Evolutionary conservation across 1,284 basidiomycete species (phyloP), one percentile per base, ranked within the genome.

Genomic region (Malassezia japonica): DNA sequence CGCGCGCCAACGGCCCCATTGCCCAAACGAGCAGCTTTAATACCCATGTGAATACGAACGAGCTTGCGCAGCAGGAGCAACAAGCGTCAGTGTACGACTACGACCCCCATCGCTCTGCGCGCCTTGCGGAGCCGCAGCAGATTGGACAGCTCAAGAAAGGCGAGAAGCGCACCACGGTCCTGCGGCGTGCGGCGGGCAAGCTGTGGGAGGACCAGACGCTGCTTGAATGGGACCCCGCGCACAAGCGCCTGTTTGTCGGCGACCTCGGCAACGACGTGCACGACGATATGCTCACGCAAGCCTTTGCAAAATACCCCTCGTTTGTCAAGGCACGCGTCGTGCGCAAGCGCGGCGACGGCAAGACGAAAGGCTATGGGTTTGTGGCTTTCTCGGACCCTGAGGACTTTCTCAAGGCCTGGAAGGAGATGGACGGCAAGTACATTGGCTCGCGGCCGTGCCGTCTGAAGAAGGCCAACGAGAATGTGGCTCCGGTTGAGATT

Each of bases 181-280:
- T 99, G 45, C 80, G 94, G 31, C 94, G 94, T 73, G 92, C 89
- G 1, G 90, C 80, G 41, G 94, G 94, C 18, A 89, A 90, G 75
- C 82, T 87, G 13, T 99, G 92, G 90, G 94, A 99, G 74, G 94
- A 99, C 74, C 87, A 88, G 74, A 94, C 89, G 2, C 77, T 99
- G 46, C 75, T 98, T 15, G 94, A 98, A 59, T 99, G 94, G 94
- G 94, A 91, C 76, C 86, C 94, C 39, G 87, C 86, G 12, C 98
- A 95, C 87, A 98, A 94, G 77, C 83, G 94, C 25, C 77, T 99
- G 38, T 99, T 99, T 67, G 89, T 99, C 20, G 94, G 94, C 42
- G 92, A 99, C 74, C 79, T 98, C 34, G 95, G 91, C 66, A 96
- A 96, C 71, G 94, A 98, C 75, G 91, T 98, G 25, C 89, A 87